Evolutionary conservation across 83 land plant genomes (phyloP), one percentile per base, ranked within the genome.

Genomic region (Diphasiastrum complanatum): DNA sequence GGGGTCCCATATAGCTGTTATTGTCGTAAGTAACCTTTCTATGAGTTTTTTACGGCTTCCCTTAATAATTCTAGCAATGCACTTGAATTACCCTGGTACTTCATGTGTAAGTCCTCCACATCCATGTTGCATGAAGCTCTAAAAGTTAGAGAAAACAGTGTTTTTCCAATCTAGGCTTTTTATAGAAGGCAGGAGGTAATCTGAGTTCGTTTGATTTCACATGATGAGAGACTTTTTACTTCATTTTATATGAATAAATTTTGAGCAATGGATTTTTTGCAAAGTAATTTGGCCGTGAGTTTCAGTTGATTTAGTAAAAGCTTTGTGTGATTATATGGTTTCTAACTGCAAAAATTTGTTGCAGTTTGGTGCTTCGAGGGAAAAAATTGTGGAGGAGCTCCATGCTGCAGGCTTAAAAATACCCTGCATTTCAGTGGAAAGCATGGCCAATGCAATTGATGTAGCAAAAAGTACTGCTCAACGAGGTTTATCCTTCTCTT

Each of bases 311-410:
- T 25, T 35, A 33, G 10, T 19, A 11, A 25, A 10, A 25, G 19
- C 32, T 14, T 60, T 45, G 4, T 12, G 30, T 29, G 23, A 52
- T 16, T 4, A 3, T 52, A 5, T 24, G 51, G 16, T 48, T 48
- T 48, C 51, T 48, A 24, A 18, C 18, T 48, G 23, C 30, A 8
- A 1, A 22, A 5, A 30, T n/a, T n/a, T 28, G 51, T 37, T 41
- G 51, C 27, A 83, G 87, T 83, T 83, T 75, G 87, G 87, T 35
- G 68, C 74, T 33, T 80, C 81, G 26, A 81, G 84, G 14, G 35
- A 46, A 23, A 43, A 68, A 66, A 80, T 83, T 26, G 65, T 69
- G 60, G 53, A 78, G 65, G 77, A 79, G 29, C 61, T 83, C 30
- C 46, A 48, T 14, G 56, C 33, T 19, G 67, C 68, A 51, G 83